These are phyloP conservation scores for Quercus parvula DNA, from an alignment of 306 rosid genomes.

Conservation along the genomic window DNA sequence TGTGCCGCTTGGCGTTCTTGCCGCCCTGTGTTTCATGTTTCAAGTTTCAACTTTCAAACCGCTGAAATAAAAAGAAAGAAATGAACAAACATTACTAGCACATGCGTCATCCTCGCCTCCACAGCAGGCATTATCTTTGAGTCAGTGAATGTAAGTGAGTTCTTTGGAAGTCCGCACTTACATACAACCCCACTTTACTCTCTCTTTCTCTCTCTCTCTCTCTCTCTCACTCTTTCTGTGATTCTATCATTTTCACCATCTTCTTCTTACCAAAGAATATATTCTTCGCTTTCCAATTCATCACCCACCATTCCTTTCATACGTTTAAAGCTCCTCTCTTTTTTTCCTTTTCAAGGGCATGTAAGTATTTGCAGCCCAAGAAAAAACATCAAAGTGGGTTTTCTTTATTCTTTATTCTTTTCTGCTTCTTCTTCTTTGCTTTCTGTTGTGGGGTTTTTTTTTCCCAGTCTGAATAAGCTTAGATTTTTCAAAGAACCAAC, in stretches of 20 bases:
- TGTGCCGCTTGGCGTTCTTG: too few species aligned
- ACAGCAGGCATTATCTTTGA: neutral
- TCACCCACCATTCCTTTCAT: conserved; percentile 32
- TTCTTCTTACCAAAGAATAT: conserved; percentile 33
- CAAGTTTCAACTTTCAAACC: too few species aligned
- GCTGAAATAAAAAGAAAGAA: too few species aligned
- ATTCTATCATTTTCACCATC: conserved; percentile 17
- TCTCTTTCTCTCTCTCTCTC: neutral
- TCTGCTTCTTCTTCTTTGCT: conserved; percentile 3
- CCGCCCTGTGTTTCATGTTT: too few species aligned
- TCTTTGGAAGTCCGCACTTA: neutral
- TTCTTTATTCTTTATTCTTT: conserved; percentile 27
- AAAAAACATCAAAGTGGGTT: conserved; percentile 15
- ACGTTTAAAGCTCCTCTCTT: neutral
- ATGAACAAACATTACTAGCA: too few species aligned
- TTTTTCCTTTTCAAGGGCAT: conserved; percentile 8
- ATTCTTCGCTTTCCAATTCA: conserved; percentile 44
- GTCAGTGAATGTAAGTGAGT: neutral
- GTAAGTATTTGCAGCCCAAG: conserved; percentile 15
- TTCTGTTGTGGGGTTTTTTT: neutral
- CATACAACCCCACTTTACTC: neutral
- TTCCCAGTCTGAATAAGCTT: conserved; percentile 3
- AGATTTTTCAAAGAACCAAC: neutral
- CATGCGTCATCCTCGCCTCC: neutral
- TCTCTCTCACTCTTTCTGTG: neutral